Evolutionary conservation across 2,329 filamentous ascomycete species (phyloP).

Genomic region (Canariomyces notabilis): DNA sequence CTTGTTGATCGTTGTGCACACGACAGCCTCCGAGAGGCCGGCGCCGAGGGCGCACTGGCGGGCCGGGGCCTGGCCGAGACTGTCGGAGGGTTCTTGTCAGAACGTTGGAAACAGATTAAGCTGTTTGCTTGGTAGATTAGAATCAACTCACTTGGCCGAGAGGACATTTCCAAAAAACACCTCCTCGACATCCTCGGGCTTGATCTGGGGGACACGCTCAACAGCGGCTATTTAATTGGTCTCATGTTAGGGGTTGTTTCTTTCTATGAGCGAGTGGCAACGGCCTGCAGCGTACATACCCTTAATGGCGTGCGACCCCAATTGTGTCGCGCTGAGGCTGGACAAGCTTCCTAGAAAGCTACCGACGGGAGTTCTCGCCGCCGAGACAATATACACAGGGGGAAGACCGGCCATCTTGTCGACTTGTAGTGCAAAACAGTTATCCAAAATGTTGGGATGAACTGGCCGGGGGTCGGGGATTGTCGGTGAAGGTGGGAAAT

Average conservation of each 20-base stretch:
- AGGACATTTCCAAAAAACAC: conserved; percentile 98
- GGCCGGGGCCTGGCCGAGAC: conserved; percentile 92
- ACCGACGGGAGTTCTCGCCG: conserved; percentile 83
- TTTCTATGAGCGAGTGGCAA: conserved; percentile 6
- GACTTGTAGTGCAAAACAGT: conserved; percentile 2
- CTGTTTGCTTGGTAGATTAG: not conserved
- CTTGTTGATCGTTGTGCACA: conserved; percentile 96
- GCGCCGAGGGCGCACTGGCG: conserved; percentile 89
- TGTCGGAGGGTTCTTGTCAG: conserved; percentile 35
- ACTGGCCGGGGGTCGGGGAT: conserved; percentile 10
- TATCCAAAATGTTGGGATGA: conserved; percentile 1
- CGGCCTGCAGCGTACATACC: conserved; percentile 48
- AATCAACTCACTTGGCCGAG: conserved; percentile 73
- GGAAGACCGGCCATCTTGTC: conserved; percentile 68
- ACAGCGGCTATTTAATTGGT: conserved; percentile 56
- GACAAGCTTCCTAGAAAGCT: conserved; percentile 93
- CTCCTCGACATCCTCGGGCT: conserved; percentile 86
- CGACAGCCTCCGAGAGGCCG: conserved; percentile 72
- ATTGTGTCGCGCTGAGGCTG: conserved; percentile 76
- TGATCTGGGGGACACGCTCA: conserved; percentile 78
- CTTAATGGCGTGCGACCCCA: conserved; percentile 91
- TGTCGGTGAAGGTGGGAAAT: conserved; percentile 16
- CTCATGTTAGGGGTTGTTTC: conserved; percentile 12
- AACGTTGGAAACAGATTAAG: not conserved
- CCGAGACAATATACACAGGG: conserved; percentile 93